Base-by-base conservation (phyloP, 1,284 basidiomycete species). In the Puccinia coronata region DNA sequence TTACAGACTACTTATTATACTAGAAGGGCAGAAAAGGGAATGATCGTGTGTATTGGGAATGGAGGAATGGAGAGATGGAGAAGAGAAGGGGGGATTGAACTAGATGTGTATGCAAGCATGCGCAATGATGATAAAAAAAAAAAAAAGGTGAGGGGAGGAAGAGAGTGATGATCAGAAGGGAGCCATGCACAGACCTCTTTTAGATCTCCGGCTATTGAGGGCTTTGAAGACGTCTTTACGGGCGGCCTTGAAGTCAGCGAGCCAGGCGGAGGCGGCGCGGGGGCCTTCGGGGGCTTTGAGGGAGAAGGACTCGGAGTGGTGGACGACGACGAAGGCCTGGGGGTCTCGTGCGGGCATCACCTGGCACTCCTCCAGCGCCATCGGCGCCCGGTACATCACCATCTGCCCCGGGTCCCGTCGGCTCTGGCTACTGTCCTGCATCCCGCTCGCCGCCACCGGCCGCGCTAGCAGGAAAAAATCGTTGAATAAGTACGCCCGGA, bases 321-420 rank as follows among this genome's bases (percentile, higher is more conserved):
- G 70, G 11, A 63, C 31, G 39, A 80, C 12, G 12, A 39, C 20
- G 12, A 80, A 39, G 25, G 16, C 49, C 2, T 69, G 65, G 5
- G 71, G 55, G 70, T 80, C 78, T 28, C 59, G 71, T 1, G 69
- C 69, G 39, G 34, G 11, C 34, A 61, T 36, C 36, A 80, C 34
- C 31, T 72, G 67, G 59, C 69, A 80, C 34, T 80, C 78, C 53
- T 80, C 78, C 11, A 80, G 31, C 1, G 78, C 63, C 78, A 72
- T 80, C 55, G 78, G 78, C 2, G 70, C 78, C 6, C 78, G 51
- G 49, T 80, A 80, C 69, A 80, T 73, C 41, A 63, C 67, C 69
- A 70, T 31, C 16, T 41, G 70, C 1, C 20, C 31, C 9, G 2
- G 1, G 9, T 55, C 31, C 5, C 49, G 41, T 34, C 53, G 78